Evolutionary conservation across 2,329 filamentous ascomycete species (phyloP).

Genomic region (Phialophora chinensis): DNA sequence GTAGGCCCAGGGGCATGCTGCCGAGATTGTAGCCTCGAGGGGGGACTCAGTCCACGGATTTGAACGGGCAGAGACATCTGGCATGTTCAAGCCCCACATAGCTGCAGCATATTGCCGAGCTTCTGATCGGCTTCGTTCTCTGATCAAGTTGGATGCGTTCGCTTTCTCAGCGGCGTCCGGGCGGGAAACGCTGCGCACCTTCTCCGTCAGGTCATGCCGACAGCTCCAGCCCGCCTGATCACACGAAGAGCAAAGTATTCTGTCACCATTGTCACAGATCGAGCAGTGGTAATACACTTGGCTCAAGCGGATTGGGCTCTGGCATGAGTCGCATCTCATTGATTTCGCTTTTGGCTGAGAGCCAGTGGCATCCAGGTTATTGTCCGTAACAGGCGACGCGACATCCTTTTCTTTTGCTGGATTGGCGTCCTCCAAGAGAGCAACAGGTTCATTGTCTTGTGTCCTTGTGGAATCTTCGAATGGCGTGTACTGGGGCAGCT

Average conservation of each 20-base stretch:
- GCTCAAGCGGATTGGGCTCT: slow-evolving; percentile 36
- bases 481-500: slow-evolving; percentile 35
- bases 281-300: slow-evolving; percentile 39
- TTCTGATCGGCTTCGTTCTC: slow-evolving; percentile 22
- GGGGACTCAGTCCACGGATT: slow-evolving; percentile 9
- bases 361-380: slow-evolving; percentile 1
- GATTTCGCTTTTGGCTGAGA: slow-evolving; percentile 23
- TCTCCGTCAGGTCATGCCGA: slow-evolving; percentile 37
- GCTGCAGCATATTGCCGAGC: slow-evolving; percentile 27
- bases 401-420: slow-evolving; percentile 17
- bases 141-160: background rate
- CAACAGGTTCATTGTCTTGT: slow-evolving; percentile 29
- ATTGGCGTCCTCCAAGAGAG: slow-evolving; percentile 23
- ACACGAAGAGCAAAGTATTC: slow-evolving; percentile 37
- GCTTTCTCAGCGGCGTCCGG: slow-evolving; percentile 1
- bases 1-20: slow-evolving; percentile 20
- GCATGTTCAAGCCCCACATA: slow-evolving; percentile 20
- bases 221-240: slow-evolving; percentile 37
- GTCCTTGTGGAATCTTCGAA: slow-evolving; percentile 34
- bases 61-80: slow-evolving; percentile 8
- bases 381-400: slow-evolving; percentile 1
- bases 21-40: slow-evolving; percentile 16
- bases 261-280: slow-evolving; percentile 37
- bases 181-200: slow-evolving; percentile 34
- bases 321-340: slow-evolving; percentile 39